Percentiles rank a stretch among this genome's conserved stretches.
Conservation (phyloP, 345 rosid species). For the Linum tenue region DNA sequence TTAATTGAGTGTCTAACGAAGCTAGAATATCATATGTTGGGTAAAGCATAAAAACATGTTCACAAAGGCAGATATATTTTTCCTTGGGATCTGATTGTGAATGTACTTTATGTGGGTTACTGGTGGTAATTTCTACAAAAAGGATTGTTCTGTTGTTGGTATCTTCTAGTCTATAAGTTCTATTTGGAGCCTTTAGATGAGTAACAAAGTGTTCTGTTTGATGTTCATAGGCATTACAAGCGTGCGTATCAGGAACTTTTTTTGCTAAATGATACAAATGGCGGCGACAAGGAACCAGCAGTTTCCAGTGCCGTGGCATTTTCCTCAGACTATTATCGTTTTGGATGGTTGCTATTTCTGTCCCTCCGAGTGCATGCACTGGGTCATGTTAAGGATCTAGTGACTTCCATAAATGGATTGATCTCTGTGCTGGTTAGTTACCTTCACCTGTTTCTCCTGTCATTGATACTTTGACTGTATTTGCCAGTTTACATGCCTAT, state of each 20-base stretch:
- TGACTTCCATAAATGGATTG: slow-evolving; percentile 77
- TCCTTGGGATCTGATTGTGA: neutral
- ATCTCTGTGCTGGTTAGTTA: slow-evolving; percentile 81
- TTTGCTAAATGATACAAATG: slow-evolving; percentile 33
- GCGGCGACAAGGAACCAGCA: slow-evolving; percentile 36
- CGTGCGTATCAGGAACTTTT: slow-evolving; percentile 70
- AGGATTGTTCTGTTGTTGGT: neutral
- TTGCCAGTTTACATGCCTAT: neutral
- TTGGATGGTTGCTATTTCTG: slow-evolving; percentile 91
- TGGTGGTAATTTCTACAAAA: neutral
- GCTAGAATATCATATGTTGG: too few species aligned
- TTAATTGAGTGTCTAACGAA: neutral
- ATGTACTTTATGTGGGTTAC: neutral
- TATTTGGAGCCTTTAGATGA: neutral
- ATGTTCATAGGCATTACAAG: slow-evolving; percentile 53
- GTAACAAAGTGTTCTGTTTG: neutral
- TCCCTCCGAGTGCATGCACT: slow-evolving; percentile 80
- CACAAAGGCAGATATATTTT: too few species aligned
- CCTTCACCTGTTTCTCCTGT: neutral
- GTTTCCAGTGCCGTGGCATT: slow-evolving; percentile 28
- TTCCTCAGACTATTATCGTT: slow-evolving; percentile 52
- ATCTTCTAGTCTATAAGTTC: neutral
- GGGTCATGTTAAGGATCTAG: slow-evolving; percentile 77
- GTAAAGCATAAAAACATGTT: too few species aligned
- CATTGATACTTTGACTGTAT: neutral